Base-by-base conservation (phyloP, 768 basidiomycete genomes). In the Lentinula sp. region DNA sequence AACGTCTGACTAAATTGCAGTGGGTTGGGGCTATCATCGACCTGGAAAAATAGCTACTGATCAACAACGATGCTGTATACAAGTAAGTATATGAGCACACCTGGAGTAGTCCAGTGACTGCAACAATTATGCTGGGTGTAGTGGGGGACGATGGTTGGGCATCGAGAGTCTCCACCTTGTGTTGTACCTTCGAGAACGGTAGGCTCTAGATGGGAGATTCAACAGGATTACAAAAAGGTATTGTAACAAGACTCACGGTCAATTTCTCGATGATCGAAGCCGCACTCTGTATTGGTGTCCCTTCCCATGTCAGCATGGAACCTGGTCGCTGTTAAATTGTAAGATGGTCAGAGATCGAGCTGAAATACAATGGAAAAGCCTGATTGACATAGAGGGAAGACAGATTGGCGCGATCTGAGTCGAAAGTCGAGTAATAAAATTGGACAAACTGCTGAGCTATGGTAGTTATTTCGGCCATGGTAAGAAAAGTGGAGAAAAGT, bases 1-100 rank as follows among this genome's bases (percentile, higher is more conserved):
- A 99, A 99, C 64, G 86, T 79, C 76, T 99, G 97, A 65, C 87
- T 91, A 79, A 92, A 99, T 68, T 85, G 86, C 60, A 99, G 77
- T n/a, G 92, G 85, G 66, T 91, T 90, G 61, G 74, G 46, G 64
- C 79, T 80, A 63, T 90, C 92, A 66, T 98, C 95, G 65, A 98
- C 85, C 92, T 93, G 62, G 62, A 43, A 50, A 50, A 61, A 18
- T 28, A 51, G 35, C 4, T 43, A 59, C 37, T 54, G 37, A 63
- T 49, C 23, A 57, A 43, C 46, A 23, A 28, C 32, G 61, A 45
- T 18, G 35, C 20, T 43, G 35, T 13, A 16, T 6, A 36, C 7
- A 48, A 23, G 20, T 23, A 59, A 41, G 23, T 20, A 37, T 36
- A 56, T 32, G 36, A 3, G 75, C 85, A 64, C 65, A 92, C 95